Evolutionary conservation across 768 basidiomycete species (phyloP).

Genomic region (Mycena alexandri): DNA sequence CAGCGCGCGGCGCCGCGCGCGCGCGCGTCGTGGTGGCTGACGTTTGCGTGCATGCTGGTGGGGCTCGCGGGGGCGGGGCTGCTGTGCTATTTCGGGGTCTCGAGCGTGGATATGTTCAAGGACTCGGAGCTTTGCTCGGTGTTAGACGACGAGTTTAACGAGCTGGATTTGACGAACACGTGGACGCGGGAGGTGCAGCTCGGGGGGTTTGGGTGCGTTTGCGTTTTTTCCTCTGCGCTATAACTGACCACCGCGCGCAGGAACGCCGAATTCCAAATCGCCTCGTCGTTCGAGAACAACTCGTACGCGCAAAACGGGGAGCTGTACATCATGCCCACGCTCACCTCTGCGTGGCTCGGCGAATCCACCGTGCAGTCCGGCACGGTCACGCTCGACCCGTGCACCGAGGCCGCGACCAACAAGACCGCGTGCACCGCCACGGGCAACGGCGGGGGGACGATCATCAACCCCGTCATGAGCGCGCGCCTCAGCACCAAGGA

Average conservation of each 20-base stretch:
- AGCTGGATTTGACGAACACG: slow-evolving; percentile 57
- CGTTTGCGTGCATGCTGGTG: slow-evolving; percentile 64
- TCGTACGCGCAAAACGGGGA: slow-evolving; percentile 62
- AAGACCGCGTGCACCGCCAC: slow-evolving; percentile 57
- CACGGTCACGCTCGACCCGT: slow-evolving; percentile 45
- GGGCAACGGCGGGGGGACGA: slow-evolving; percentile 54
- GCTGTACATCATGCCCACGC: slow-evolving; percentile 86
- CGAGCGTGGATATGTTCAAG: slow-evolving; percentile 52
- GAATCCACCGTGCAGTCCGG: slow-evolving; percentile 62
- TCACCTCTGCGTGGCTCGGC: slow-evolving; percentile 66
- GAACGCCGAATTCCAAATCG: slow-evolving; percentile 86
- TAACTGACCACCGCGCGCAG: slow-evolving; percentile 44
- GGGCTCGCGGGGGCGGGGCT: slow-evolving; percentile 65
- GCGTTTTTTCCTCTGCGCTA: no score
- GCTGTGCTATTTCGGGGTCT: slow-evolving; percentile 69
- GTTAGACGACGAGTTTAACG: slow-evolving; percentile 76
- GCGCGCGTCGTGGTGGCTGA: slow-evolving; percentile 57
- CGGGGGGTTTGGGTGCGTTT: slow-evolving; percentile 80
- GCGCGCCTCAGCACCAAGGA: slow-evolving; percentile 81
- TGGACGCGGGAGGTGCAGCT: slow-evolving; percentile 81
- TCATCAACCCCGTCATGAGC: slow-evolving; percentile 83
- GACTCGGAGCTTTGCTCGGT: slow-evolving; percentile 69
- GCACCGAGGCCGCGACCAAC: slow-evolving; percentile 44
- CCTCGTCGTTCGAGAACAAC: slow-evolving; percentile 70
- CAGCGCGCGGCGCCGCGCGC: slow-evolving; percentile 51